Evolutionary conservation across 2,329 filamentous ascomycete genomes (phyloP).

Genomic region (Zymoseptoria ardabiliae): DNA sequence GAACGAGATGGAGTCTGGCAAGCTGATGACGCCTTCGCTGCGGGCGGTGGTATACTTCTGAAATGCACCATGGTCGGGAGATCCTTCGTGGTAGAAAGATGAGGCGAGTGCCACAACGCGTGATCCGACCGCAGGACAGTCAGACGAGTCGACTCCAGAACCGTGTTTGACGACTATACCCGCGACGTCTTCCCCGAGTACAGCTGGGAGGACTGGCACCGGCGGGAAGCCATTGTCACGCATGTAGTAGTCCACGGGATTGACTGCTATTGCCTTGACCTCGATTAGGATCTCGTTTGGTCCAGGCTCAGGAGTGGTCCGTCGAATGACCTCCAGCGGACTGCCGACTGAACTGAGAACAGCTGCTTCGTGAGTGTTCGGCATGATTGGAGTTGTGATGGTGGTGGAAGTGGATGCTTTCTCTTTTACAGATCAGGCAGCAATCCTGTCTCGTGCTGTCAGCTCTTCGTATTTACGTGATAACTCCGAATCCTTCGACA

Average conservation of each 20-base stretch:
- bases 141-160: slow-evolving; percentile 7
- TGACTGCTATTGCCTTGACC: slow-evolving; percentile 44
- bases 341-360: neutral
- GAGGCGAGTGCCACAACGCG: slow-evolving; percentile 16
- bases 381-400: slow-evolving; percentile 9
- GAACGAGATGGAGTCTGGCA: slow-evolving; percentile 27
- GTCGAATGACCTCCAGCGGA: slow-evolving; percentile 12
- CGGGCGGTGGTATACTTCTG: slow-evolving; percentile 15
- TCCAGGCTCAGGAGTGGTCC: slow-evolving; percentile 40
- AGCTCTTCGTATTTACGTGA: too few species aligned
- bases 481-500: too few species aligned
- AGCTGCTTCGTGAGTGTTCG: neutral
- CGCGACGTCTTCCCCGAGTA: slow-evolving; percentile 7
- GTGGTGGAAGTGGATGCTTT: neutral
- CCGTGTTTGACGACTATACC: slow-evolving; percentile 23
- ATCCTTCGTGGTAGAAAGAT: slow-evolving; percentile 18
- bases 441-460: too few species aligned
- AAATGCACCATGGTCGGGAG: slow-evolving; percentile 21
- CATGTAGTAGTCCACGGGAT: slow-evolving; percentile 41
- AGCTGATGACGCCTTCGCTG: slow-evolving; percentile 11
- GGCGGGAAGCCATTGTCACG: slow-evolving; percentile 37
- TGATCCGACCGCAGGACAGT: slow-evolving; percentile 16
- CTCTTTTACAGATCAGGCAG: too few species aligned
- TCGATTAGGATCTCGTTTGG: slow-evolving; percentile 42
- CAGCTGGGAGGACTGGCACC: slow-evolving; percentile 22